These are phyloP conservation scores for Aspergillus alliaceus DNA, from an alignment of 2,329 filamentous ascomycete species.

Conservation along the genomic window DNA sequence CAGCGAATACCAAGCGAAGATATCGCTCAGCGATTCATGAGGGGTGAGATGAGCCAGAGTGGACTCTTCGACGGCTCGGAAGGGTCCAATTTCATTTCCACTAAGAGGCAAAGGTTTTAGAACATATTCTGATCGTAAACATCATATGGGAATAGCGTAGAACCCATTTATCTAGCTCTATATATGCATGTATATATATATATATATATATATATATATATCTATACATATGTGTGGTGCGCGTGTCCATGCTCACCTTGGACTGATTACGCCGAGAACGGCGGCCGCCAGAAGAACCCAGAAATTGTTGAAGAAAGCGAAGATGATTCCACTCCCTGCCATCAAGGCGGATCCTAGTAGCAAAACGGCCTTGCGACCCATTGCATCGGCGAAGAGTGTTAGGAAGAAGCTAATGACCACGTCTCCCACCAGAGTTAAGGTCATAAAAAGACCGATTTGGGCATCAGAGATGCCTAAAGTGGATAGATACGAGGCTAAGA, in stretches of 20 bases:
- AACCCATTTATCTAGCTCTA: too few relatives aligned
- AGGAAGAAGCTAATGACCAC: constrained; percentile 59
- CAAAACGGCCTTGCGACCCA: constrained; percentile 58
- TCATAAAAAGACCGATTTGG: constrained; percentile 65
- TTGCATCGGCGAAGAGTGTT: constrained; percentile 59
- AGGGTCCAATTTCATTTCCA: constrained; percentile 67
- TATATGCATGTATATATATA: too few relatives aligned
- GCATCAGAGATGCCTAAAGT: constrained; percentile 57
- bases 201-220: too few relatives aligned
- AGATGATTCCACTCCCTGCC: constrained; percentile 56
- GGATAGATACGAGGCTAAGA: constrained; percentile 62
- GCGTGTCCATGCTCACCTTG: constrained; percentile 36
- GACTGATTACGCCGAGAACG: constrained; percentile 61
- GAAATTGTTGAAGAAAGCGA: constrained; percentile 57
- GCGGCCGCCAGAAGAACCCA: constrained; percentile 61
- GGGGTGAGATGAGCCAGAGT: constrained; percentile 62
- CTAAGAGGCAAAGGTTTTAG: constrained; percentile 18
- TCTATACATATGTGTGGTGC: too few relatives aligned
- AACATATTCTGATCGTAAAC: background rate
- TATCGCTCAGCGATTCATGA: constrained; percentile 57
- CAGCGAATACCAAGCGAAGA: constrained; percentile 63
- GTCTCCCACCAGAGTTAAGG: constrained; percentile 61
- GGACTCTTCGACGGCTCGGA: constrained; percentile 66
- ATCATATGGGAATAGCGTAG: too few relatives aligned
- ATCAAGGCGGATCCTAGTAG: constrained; percentile 57